Evolutionary conservation across 1,139 yeast species (phyloP), one percentile per base, ranked within the genome.

Genomic region (Kodamaea fungicola): DNA sequence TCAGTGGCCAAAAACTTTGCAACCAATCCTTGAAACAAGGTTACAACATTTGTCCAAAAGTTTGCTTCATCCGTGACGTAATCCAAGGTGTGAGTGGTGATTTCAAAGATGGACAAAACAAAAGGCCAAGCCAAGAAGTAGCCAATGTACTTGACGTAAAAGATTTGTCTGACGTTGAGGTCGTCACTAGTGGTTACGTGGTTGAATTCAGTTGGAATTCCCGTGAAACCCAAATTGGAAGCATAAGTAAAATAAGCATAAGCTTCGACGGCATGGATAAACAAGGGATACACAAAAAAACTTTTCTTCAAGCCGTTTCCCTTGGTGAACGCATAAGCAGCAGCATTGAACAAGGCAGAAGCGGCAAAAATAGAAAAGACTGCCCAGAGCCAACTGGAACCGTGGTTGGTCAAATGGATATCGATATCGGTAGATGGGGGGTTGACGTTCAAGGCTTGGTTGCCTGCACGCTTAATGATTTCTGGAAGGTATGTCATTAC

Each of bases 351-450:
- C 19, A 79, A 38, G 9, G 79, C 56, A 7, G 71, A 54, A 3
- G 71, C 39, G 9, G 70, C 68, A 52, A 80, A 76, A 8, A 67
- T 44, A 2, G 77, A 56, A 50, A 82, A 79, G 12, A 67, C 83
- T 1, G 88, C 75, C 87, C 87, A 81, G 46, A 77, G 67, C 86
- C 86, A 81, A 54, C 77, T 76, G 6, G 85, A 77, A 50, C 88
- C 88, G 46, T 76, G 78, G 8, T 53, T 45, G 12, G 84, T 78
- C 33, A 80, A 47, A 42, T 74, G 77, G 51, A 78, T 72, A 43
- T 74, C 78, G 38, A 70, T 57, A 3, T 55, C 59, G 6, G 53
- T 35, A 9, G 70, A 54, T 3, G 65, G 59, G 12, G 78, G 71
- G 50, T 80, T 80, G 40, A 76, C 54, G 4, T 50, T 37, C 30